Base-by-base conservation (phyloP, 345 rosid species). In the Iberis pinnata region DNA sequence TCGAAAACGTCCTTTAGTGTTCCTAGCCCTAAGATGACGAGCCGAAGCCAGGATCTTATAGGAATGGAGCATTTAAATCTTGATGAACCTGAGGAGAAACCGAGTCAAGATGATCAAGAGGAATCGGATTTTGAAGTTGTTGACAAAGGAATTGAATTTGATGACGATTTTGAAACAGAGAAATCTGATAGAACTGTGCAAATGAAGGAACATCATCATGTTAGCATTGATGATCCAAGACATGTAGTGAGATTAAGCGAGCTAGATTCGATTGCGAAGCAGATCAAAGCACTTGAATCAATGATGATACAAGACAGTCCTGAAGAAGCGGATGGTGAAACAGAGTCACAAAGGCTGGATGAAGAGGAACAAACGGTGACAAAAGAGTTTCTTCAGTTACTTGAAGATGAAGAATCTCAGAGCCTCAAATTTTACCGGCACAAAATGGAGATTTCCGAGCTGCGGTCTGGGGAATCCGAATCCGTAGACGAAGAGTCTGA, bases 281-380 rank as follows among this genome's bases (percentile, higher is more conserved):
- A 90, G 76, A 87, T 90, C 40, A 87, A 81, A 69, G 98, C 89
- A 13, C 95, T 90, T 20, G 98, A 90, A 45, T 82, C 92, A 4
- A 75, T 81, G 84, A 87, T 87, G 78, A 77, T 54, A 42, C 78
- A 63, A n/a, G 89, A 77, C 12, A 75, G 56, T 44, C 18, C 25
- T 22, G 6, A n/a, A n/a, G 53, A 33, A 15, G 75, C 50, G 24
- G 67, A 61, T 33, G 86, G 70, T 2, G 87, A 78, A 48, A 67
- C 69, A 2, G 80, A 74, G 18, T 76, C 96, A 16, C 96, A 73
- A 25, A 67, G 74, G 64, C 70, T 90, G 24, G 96, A 84, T 52
- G 88, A 77, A 7, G 95, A 84, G 10, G 98, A 90, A 73, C 88
- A 81, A 41, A 82, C 81, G 0, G 86, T 87, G 27, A 87, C 98